Conservation (phyloP, 108 stramenopile species). For the Stephanodiscus triporus region DNA sequence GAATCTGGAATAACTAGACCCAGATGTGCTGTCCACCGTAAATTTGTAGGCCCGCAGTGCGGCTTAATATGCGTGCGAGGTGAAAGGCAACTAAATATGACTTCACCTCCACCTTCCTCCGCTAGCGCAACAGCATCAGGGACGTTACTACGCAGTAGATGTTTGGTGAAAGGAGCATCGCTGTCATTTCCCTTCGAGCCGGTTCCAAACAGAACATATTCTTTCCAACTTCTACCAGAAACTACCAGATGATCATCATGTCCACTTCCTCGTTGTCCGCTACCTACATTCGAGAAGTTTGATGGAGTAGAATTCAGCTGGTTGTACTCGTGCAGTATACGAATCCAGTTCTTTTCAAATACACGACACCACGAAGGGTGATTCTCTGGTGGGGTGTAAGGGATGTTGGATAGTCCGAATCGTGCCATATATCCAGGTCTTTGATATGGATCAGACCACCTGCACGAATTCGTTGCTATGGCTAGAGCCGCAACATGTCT, state of each 20-base stretch:
- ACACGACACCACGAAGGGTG: constrained; percentile 66
- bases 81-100: constrained; percentile 77
- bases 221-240: constrained; percentile 65
- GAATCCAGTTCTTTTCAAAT: constrained; percentile 54
- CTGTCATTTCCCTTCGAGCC: constrained; percentile 39
- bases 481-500: constrained; percentile 61
- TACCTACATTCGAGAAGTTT: constrained; percentile 60
- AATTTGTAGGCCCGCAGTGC: constrained; percentile 77
- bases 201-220: constrained; percentile 81
- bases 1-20: constrained; percentile 67
- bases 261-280: constrained; percentile 64
- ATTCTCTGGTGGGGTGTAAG: constrained; percentile 36
- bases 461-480: constrained; percentile 47
- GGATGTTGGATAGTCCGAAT: constrained; percentile 8
- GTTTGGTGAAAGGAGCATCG: constrained; percentile 58
- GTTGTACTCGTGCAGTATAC: constrained; percentile 51
- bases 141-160: constrained; percentile 45
- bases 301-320: constrained; percentile 6
- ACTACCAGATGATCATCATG: constrained; percentile 71
- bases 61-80: constrained; percentile 62
- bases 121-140: constrained; percentile 74
- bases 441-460: constrained; percentile 61
- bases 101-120: constrained; percentile 71
- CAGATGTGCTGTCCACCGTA: constrained; percentile 81
- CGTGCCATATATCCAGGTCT: constrained; percentile 67